Base-by-base conservation (phyloP, 164 flowering plant genomes). In the Tetrastigma voinierianum region DNA sequence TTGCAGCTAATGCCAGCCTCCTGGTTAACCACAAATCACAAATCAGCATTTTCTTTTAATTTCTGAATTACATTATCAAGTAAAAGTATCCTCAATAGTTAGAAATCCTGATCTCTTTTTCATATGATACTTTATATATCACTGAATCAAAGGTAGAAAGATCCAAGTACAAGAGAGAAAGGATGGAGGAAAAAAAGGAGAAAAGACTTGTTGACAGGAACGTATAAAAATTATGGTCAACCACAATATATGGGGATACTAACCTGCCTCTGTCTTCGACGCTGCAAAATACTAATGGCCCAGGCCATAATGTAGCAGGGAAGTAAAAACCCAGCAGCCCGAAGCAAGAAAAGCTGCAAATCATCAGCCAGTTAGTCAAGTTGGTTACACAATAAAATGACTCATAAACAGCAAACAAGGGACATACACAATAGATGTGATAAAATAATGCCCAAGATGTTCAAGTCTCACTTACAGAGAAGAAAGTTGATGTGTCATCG, bases 251-350 rank as follows among this genome's bases (percentile, higher is more conserved):
- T 15, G 66, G 15, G 3, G 57, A 49, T 2, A 67, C 82, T 70
- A 51, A 86, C 98, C 86, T 89, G 91, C 67, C 86, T 77, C 65
- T 88, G 97, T 65, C 93, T 81, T 64, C 97, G 83, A 11, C 86
- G 92, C 71, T 95, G 97, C 80, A 95, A 63, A 61, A 93, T 85
- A 73, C 91, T 90, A 70, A 93, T 85, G 57, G 95, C 96, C 93
- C 96, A 90, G 47, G 98, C 96, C 96, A 93, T 90, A 62, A 90
- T 89, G 77, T 93, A 93, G 81, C 96, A 90, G 46, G 98, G 98
- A 57, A 93, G 74, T 58, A 93, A 86, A 78, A 93, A 93, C 24
- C 93, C 98, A 71, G 90, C 91, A 70, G 88, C 97, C 13, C 96
- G 90, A 51, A 93, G 90, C 78, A 93, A 70, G 85, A 91, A 89